These are phyloP conservation scores for Arachis stenosperma DNA, from an alignment of 306 rosid species.

Conservation along the genomic window DNA sequence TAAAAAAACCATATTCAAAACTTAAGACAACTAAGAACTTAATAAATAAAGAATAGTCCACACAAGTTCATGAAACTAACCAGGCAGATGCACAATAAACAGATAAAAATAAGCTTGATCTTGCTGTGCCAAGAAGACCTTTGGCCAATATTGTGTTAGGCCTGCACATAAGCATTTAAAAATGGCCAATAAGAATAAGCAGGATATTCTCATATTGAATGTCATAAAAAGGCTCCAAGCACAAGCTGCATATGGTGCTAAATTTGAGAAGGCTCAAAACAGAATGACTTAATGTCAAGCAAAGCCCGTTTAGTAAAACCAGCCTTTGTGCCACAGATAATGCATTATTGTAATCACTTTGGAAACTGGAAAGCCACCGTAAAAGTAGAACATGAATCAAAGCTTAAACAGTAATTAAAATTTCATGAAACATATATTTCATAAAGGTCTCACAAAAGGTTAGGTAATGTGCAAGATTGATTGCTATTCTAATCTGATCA, in stretches of 20 bases:
- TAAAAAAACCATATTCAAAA: not conserved
- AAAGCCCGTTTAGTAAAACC: conserved; percentile 25
- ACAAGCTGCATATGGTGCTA: conserved; percentile 21
- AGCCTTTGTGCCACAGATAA: conserved; percentile 14
- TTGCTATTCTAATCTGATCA: conserved; percentile 41
- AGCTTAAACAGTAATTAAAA: conserved; percentile 1
- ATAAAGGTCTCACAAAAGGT: conserved; percentile 9
- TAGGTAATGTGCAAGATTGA: conserved; percentile 13
- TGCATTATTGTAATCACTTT: conserved; percentile 14
- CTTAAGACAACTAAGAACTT: conserved; percentile 21
- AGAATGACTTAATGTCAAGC: conserved; percentile 30
- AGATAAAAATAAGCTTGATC: conserved; percentile 97
- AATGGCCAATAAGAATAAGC: conserved; percentile 17
- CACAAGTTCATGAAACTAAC: conserved; percentile 51
- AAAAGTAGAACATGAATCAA: conserved; percentile 7
- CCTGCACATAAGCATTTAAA: conserved; percentile 57
- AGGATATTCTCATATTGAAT: conserved; percentile 15
- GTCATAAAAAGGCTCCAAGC: conserved; percentile 16
- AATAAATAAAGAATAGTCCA: not conserved
- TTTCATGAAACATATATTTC: conserved; percentile 1
- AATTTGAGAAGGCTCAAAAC: conserved; percentile 27
- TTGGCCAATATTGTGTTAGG: conserved; percentile 68
- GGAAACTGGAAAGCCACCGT: conserved; percentile 33
- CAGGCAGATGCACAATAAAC: conserved; percentile 90
- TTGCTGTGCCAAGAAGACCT: conserved; percentile 86